Conservation (phyloP, 164 flowering plant species). For the Nymphaea thermarum region DNA sequence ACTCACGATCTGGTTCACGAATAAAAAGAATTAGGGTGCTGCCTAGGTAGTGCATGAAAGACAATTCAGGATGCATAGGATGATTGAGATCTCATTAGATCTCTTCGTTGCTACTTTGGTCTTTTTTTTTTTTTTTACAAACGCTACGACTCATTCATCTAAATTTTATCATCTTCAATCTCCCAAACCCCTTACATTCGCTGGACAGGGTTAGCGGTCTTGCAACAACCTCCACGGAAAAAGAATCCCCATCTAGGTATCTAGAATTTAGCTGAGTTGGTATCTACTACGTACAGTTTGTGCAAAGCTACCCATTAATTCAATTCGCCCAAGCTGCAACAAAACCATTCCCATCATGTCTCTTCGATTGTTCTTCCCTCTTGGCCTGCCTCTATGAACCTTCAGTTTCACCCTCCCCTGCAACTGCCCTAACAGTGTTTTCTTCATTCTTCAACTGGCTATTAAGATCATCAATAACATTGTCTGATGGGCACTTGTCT, state of each 20-base stretch:
- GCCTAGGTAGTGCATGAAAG: too few species aligned
- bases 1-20: too few species aligned
- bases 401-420: background rate
- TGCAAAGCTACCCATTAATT: too few species aligned
- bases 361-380: background rate
- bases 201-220: background rate
- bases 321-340: too few species aligned
- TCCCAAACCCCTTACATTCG: background rate
- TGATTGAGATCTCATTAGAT: background rate
- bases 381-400: background rate
- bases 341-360: too few species aligned
- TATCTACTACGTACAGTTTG: too few species aligned
- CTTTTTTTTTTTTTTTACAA: background rate
- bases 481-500: constrained; percentile 75
- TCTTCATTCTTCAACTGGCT: constrained; percentile 30
- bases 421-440: background rate
- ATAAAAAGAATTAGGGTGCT: too few species aligned
- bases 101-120: background rate
- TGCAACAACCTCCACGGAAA: background rate
- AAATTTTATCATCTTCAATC: background rate
- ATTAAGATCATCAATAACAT: constrained; percentile 43
- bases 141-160: background rate
- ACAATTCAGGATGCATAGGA: background rate
- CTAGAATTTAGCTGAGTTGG: too few species aligned
- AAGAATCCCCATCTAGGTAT: background rate